Base-by-base conservation (phyloP, 176 grass and related monocot species). In the Avena sativa region DNA sequence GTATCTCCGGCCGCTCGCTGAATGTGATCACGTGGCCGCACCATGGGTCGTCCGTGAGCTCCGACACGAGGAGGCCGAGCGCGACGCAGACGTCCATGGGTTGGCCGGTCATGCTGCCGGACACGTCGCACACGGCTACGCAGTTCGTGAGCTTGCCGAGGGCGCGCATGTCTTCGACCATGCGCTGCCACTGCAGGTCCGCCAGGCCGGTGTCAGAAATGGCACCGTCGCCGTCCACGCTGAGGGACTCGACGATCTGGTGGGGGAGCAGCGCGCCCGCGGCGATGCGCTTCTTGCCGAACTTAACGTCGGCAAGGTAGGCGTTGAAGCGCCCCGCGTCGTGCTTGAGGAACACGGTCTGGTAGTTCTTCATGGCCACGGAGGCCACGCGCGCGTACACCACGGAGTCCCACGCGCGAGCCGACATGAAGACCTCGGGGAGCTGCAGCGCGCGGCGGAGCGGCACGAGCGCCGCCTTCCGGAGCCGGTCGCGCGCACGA, bases 281-380 rank as follows among this genome's bases (percentile, higher is more conserved):
- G 28, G 95, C 71, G 73, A 97, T 86, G 75, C 81, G 87, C 73
- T 86, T 85, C 87, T 61, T 90, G 74, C 92, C 86, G 46, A 58
- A 68, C 32, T 87, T 86, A 53, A 89, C 91, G 32, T 90, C 84
- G 25, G 80, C 87, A 6, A 97, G 84, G 78, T 93, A 97, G 52
- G 79, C 32, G 70, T 87, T 83, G 84, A 91, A 94, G 72, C 95
- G 89, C 21, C 56, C 83, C 10, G 8, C 53, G 74, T 97, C 91
- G 83, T 93, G 89, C 57, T 91, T 85, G 49, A 82, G 62, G 80
- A 95, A 95, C 58, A 82, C 43, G 2, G 84, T 50, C 65, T 88
- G 94, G 82, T 95, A 93, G 83, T 89, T 87, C 47, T 85, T 97
- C 95, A 97, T 97, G 58, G 92, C 89, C 28, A 95, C 91, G 50